Evolutionary conservation across 805 yeast genomes (phyloP).

Genomic region (Tetrapisispora pingtungensis): DNA sequence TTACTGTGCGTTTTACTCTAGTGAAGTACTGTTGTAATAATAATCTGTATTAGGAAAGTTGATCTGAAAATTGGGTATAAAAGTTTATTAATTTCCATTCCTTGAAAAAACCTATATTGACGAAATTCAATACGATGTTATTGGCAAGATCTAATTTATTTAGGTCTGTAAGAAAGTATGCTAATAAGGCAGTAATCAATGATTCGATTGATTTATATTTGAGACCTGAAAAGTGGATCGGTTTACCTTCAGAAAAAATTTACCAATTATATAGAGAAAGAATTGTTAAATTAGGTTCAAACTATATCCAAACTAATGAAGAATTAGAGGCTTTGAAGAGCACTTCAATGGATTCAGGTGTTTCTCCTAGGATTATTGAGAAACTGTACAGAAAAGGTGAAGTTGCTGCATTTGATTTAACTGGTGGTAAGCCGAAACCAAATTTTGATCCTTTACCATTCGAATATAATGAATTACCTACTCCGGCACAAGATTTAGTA

Average conservation of each 20-base stretch:
- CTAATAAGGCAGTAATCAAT: background rate
- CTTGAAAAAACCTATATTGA: background rate
- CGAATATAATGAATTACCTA: conserved; percentile 55
- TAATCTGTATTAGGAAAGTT: too few relatives aligned
- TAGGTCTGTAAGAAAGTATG: background rate
- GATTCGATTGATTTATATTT: conserved; percentile 32
- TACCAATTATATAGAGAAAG: conserved; percentile 53
- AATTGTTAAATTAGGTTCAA: conserved; percentile 42
- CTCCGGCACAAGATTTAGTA: conserved; percentile 60
- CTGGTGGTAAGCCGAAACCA: conserved; percentile 31
- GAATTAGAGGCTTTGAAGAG: conserved; percentile 50
- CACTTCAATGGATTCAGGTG: conserved; percentile 36
- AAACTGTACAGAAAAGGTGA: conserved; percentile 35
- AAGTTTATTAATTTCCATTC: too few relatives aligned
- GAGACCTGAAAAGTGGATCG: conserved; percentile 63
- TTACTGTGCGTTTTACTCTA: too few relatives aligned
- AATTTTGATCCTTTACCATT: conserved; percentile 35
- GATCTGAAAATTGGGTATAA: too few relatives aligned
- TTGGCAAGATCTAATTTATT: background rate
- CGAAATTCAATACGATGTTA: background rate
- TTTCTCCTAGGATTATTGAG: conserved; percentile 27
- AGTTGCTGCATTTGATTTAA: conserved; percentile 33
- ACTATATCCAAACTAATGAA: conserved; percentile 38
- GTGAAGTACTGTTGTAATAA: too few relatives aligned
- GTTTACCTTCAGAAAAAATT: conserved; percentile 53